These are phyloP conservation scores for Vitis riparia DNA, from an alignment of 164 flowering plant genomes.

Conservation along the genomic window DNA sequence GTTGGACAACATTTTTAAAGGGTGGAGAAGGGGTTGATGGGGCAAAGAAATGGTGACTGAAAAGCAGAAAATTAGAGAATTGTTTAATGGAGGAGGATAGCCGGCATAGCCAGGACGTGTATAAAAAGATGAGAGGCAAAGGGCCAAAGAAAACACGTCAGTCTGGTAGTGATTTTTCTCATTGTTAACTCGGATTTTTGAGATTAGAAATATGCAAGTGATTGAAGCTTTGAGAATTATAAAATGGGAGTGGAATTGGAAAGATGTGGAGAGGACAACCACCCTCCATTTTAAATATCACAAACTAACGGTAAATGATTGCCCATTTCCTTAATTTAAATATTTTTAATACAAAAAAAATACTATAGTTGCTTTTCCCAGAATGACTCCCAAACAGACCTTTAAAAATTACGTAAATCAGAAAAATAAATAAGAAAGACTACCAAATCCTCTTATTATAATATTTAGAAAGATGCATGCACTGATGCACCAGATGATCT, in stretches of 20 bases:
- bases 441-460: too few species aligned
- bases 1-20: conserved; percentile 25
- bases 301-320: neutral
- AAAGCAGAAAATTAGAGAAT: conserved; percentile 2
- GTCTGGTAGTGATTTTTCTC: conserved; percentile 25
- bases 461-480: too few species aligned
- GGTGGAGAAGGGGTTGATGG: neutral
- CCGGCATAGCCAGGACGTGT: conserved; percentile 36
- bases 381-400: too few species aligned
- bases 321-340: too few species aligned
- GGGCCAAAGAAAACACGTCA: conserved; percentile 23
- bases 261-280: conserved; percentile 15
- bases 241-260: neutral
- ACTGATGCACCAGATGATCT: too few species aligned
- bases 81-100: conserved; percentile 24
- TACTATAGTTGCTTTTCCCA: too few species aligned
- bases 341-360: too few species aligned
- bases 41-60: conserved; percentile 20
- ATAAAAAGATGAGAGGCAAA: conserved; percentile 10
- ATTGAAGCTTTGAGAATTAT: neutral
- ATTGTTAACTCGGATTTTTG: conserved; percentile 5
- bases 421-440: too few species aligned
- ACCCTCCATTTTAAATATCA: conserved; percentile 3
- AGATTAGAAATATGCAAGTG: neutral
- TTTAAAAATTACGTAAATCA: too few species aligned